A percentile compares a stretch with the other conserved stretches of the same genome.
These are phyloP conservation scores for Actinomucor elegans DNA, from an alignment of 371 early-diverging fungal genomes.

Conservation along the genomic window DNA sequence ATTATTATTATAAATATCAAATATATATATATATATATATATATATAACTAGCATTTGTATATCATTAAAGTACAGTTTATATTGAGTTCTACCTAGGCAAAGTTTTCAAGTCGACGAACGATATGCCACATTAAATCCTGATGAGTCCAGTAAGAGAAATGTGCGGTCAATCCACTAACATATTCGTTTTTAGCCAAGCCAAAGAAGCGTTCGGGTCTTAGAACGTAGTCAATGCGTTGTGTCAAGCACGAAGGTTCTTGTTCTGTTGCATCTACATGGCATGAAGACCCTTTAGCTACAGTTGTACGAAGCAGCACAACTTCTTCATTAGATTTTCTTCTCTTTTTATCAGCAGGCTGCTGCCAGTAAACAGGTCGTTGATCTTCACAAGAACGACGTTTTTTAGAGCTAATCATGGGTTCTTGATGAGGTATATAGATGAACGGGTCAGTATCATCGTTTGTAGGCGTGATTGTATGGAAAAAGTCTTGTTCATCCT, in stretches of 20 bases:
- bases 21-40: not conserved
- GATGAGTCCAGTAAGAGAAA: constrained; percentile 54
- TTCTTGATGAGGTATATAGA: too few species aligned
- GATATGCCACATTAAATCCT: constrained; percentile 52
- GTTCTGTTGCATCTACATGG: too few species aligned
- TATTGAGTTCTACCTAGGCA: too few species aligned
- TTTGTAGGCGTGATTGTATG: not conserved
- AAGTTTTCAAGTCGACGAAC: constrained; percentile 22
- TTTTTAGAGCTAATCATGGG: too few species aligned
- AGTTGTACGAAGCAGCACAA: not conserved
- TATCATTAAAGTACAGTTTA: constrained; percentile 1
- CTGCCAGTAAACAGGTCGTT: not conserved
- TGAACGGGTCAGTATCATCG: not conserved
- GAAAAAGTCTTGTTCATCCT: not conserved
- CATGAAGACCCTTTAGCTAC: not conserved
- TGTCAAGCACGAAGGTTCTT: not conserved
- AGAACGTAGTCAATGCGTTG: constrained; percentile 43
- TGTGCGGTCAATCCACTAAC: constrained; percentile 47
- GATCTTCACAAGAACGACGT: too few species aligned
- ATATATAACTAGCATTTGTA: not conserved
- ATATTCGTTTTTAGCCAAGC: constrained; percentile 40
- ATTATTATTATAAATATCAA: not conserved
- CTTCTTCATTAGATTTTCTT: not conserved
- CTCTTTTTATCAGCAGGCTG: not conserved
- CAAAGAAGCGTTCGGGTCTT: constrained; percentile 43